Percentiles rank a stretch among this genome's conserved stretches.
phyloP scores from a whole-genome alignment of 306 rosid genomes.

The Fagus crenata region DNA sequence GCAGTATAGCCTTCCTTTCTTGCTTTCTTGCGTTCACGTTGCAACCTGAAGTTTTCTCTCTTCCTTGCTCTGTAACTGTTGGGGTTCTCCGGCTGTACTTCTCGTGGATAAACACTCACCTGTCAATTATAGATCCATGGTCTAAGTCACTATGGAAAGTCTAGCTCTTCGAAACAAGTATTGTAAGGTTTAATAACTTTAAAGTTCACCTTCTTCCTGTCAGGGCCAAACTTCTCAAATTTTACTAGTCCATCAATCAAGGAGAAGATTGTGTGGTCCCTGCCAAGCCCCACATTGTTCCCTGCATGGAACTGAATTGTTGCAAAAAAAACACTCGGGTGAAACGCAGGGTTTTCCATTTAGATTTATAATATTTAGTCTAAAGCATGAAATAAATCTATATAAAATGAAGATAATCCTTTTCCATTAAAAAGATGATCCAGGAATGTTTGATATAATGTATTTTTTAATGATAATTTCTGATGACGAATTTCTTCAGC shows the following conservation, averaged over 20 bases:
- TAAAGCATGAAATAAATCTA: too few species aligned
- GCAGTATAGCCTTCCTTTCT: conserved; percentile 46
- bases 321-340: conserved; percentile 25
- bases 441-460: too few species aligned
- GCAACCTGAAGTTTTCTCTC: conserved; percentile 79
- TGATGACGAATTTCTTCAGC: too few species aligned
- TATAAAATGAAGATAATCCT: too few species aligned
- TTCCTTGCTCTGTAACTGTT: conserved; percentile 83
- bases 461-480: too few species aligned
- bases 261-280: conserved; percentile 91
- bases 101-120: conserved; percentile 88
- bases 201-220: conserved; percentile 76
- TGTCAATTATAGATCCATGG: conserved; percentile 25
- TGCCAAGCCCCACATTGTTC: conserved; percentile 91
- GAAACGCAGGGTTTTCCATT: too few species aligned
- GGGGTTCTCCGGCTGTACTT: conserved; percentile 78
- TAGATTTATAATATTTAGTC: too few species aligned
- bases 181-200: conserved; percentile 1
- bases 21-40: conserved; percentile 77
- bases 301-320: conserved; percentile 78
- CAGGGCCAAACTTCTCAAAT: conserved; percentile 92
- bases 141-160: neutral
- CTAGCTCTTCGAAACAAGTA: conserved; percentile 3
- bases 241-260: conserved; percentile 89
- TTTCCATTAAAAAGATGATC: too few species aligned